Conservation (phyloP, 495 filamentous ascomycete species). For the Cercophora newfieldiana region DNA sequence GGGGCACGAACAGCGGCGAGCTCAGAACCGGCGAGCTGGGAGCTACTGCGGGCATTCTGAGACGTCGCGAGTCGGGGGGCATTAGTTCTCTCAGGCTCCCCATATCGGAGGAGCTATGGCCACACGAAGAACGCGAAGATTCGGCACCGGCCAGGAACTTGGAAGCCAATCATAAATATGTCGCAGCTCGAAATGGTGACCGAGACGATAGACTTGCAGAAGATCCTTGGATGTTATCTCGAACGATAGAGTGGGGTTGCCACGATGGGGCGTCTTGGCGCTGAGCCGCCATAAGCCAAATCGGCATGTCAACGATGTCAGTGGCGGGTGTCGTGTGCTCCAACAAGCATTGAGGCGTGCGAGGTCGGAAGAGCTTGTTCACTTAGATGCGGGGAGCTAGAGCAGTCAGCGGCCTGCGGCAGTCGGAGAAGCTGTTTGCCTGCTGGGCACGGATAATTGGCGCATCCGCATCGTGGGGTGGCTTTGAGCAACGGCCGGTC, state of each 20-base stretch:
- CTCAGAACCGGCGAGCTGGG: neutral
- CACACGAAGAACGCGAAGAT: neutral
- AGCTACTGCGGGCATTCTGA: no score
- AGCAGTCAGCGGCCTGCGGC: no score
- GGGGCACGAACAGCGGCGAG: neutral
- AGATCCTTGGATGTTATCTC: neutral
- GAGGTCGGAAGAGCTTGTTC: neutral
- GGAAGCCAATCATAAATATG: conserved; percentile 1
- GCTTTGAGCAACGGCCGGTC: neutral
- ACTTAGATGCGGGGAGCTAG: neutral
- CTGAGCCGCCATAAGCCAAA: neutral
- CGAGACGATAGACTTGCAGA: neutral
- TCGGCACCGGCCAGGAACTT: neutral
- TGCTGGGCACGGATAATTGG: neutral
- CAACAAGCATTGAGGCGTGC: neutral
- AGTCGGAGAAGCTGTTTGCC: neutral
- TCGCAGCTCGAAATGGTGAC: neutral
- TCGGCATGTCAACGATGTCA: neutral
- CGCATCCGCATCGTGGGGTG: neutral
- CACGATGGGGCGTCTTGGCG: neutral
- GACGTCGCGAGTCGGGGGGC: no score
- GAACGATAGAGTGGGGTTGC: neutral
- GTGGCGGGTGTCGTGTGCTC: neutral
- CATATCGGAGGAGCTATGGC: no score
- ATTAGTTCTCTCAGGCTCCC: no score